Conservation (phyloP, 2,329 filamentous ascomycete genomes). For the Pseudocercospora macadamiae region DNA sequence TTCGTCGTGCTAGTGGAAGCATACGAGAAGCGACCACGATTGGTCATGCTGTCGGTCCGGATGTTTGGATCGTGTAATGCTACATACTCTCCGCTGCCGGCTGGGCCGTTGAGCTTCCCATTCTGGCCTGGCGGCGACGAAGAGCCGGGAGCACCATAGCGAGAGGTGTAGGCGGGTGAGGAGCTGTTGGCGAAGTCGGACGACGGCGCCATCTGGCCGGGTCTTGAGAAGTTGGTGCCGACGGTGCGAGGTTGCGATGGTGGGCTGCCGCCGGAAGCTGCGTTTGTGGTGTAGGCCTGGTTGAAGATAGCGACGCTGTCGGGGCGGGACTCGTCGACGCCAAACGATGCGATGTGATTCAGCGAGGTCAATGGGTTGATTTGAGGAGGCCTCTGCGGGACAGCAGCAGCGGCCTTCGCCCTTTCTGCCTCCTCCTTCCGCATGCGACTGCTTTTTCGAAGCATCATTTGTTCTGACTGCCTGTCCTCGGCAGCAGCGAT, state of each 20-base stretch:
- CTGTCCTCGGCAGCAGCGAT: not conserved
- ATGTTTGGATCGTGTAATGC: constrained; percentile 68
- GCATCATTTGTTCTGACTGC: constrained; percentile 27
- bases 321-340: constrained; percentile 65
- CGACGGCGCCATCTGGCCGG: constrained; percentile 27
- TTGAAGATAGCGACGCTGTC: constrained; percentile 65
- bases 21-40: constrained; percentile 95
- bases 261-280: constrained; percentile 36
- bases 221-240: constrained; percentile 39
- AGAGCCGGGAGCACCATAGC: constrained; percentile 26
- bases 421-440: constrained; percentile 25
- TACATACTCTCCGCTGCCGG: constrained; percentile 55
- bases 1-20: constrained; percentile 83
- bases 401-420: constrained; percentile 49
- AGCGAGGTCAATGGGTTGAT: constrained; percentile 52
- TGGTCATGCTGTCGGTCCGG: constrained; percentile 90
- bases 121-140: constrained; percentile 27
- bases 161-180: constrained; percentile 33
- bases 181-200: constrained; percentile 28
- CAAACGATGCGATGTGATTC: constrained; percentile 59
- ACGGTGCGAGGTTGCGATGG: constrained; percentile 49
- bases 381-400: constrained; percentile 62
- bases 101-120: constrained; percentile 12
- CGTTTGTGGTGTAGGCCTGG: constrained; percentile 40
- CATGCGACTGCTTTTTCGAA: constrained; percentile 43